Evolutionary conservation across 1,284 basidiomycete genomes (phyloP).

Genomic region (Phellopilus nigrolimitatus): DNA sequence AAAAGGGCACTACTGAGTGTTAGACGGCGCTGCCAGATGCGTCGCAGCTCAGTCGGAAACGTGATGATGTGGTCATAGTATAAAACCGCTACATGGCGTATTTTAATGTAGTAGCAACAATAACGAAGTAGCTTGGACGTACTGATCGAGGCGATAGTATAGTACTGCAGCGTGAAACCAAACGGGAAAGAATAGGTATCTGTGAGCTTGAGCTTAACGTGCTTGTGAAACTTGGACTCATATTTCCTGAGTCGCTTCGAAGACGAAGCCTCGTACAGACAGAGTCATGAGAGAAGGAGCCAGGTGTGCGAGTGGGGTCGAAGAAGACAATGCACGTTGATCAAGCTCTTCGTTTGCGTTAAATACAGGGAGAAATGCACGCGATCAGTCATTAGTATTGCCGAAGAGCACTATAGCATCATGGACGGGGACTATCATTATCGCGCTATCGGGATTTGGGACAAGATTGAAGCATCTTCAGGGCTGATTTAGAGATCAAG

Average conservation of each 20-base stretch:
- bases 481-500: too few species aligned
- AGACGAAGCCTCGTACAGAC: background rate
- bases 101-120: background rate
- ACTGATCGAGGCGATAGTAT: conserved; percentile 14
- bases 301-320: too few species aligned
- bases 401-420: too few species aligned
- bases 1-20: conserved; percentile 12
- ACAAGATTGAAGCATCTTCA: too few species aligned
- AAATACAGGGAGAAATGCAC: too few species aligned
- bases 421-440: too few species aligned
- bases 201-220: background rate
- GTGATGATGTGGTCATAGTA: conserved; percentile 20
- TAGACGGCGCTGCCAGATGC: conserved; percentile 10
- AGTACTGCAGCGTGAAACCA: conserved; percentile 7
- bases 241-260: conserved; percentile 1
- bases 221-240: background rate
- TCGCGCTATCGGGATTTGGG: too few species aligned
- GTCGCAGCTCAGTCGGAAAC: conserved; percentile 5
- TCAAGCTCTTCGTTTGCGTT: too few species aligned
- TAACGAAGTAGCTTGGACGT: background rate
- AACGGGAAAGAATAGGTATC: background rate
- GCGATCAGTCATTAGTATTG: too few species aligned
- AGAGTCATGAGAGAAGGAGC: too few species aligned
- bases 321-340: too few species aligned
- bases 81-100: conserved; percentile 7